Evolutionary conservation across 2,329 filamentous ascomycete genomes (phyloP), one percentile per base, ranked within the genome.

Genomic region (Cordyceps tenuipes): DNA sequence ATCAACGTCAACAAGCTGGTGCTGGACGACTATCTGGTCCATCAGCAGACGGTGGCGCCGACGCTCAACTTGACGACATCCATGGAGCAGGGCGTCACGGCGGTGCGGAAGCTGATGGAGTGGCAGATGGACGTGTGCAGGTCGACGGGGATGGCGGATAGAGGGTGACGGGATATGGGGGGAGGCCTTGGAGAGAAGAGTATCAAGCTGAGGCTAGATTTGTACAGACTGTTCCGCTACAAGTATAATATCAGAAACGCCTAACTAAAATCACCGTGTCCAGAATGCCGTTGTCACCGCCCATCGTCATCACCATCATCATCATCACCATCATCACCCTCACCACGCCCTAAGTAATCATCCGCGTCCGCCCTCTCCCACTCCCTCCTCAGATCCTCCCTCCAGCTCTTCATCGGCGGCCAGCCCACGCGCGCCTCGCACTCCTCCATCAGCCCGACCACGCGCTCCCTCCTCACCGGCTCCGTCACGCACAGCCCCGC

Each of bases 41-140:
- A 53, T 26, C 21, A 41, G 1, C 12, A 53, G 21, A 41, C 26
- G 48, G 72, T 77, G 36, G 75, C 75, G 5, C 62, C 72, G 51
- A 71, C 66, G 56, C 50, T 67, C 62, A 64, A 64, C 15, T 64
- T 74, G 52, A 76, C 72, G n/a, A 68, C 69, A 46, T 64, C 78
- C 61, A 78, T 80, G 67, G 76, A 79, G 61, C 68, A 73, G 59
- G 77, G 77, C 1, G 77, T 79, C 13, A 70, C 72, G 41, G 72
- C 72, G 51, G 69, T 77, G 23, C 73, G 75, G 60, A 67, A 66
- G 62, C 68, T 77, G 63, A 74, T 73, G 53, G 76, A 79, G 66
- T 72, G 73, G 70, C 76, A 76, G 72, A 80, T 80, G 74, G 74
- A 79, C 57, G 71, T 79, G 5, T 75, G 72, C 58, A 76, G 73